Percentiles rank a stretch among this genome's conserved stretches.
phyloP scores from a whole-genome alignment of 2,329 filamentous ascomycete genomes.

The Trichophyton benhamiae region DNA sequence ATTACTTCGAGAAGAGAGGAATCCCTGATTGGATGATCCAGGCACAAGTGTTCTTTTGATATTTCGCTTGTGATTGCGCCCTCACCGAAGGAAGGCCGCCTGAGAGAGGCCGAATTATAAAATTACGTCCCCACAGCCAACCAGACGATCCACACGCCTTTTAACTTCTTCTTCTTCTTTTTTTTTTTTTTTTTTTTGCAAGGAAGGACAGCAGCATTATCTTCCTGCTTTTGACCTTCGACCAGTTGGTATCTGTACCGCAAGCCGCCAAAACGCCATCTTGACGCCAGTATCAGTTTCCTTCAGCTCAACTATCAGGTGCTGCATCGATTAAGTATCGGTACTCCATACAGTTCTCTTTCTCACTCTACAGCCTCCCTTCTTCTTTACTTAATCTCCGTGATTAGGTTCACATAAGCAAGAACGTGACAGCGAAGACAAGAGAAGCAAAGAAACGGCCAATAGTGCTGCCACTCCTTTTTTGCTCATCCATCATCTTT shows the following conservation, averaged over 20 bases:
- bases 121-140: conserved; percentile 4
- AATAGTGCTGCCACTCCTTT: not conserved
- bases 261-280: not conserved
- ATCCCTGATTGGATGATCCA: not conserved
- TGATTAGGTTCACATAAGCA: not conserved
- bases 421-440: not conserved
- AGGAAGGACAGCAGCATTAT: not conserved
- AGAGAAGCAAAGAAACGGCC: not conserved
- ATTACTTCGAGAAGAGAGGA: not conserved
- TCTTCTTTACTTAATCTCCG: not conserved
- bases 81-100: not conserved
- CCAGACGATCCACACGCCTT: conserved; percentile 1
- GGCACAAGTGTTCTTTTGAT: not conserved
- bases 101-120: conserved; percentile 1
- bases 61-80: conserved; percentile 2
- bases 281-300: not conserved
- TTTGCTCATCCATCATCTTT: not conserved
- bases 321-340: not conserved
- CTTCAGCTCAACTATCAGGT: not conserved
- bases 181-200: not conserved
- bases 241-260: not conserved
- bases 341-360: not conserved
- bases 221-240: not conserved
- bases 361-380: not conserved
- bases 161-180: not conserved